Percentiles rank a stretch among this genome's conserved stretches.
These are phyloP conservation scores for Psilocybe tampanensis DNA, from an alignment of 768 basidiomycete genomes.

Conservation along the genomic window DNA sequence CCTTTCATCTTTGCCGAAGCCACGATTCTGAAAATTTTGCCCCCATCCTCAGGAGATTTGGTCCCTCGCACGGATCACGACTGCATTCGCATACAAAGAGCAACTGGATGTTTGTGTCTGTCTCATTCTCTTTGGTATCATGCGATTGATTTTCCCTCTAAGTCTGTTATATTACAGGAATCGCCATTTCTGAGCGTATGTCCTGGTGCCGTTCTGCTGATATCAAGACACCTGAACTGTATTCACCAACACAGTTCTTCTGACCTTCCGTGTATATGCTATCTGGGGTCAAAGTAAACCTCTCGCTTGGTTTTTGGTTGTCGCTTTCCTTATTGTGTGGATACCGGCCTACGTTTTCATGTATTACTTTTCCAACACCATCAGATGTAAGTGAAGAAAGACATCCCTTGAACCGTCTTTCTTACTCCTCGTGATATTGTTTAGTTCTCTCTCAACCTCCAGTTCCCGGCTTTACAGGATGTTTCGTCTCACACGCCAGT, in stretches of 20 bases:
- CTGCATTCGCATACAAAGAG: background rate
- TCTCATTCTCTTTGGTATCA: background rate
- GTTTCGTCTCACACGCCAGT: conserved; percentile 7
- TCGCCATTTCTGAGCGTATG: conserved; percentile 11
- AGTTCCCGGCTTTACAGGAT: conserved; percentile 7
- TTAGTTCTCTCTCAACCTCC: background rate
- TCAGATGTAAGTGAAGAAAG: conserved; percentile 5
- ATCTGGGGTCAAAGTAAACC: conserved; percentile 8
- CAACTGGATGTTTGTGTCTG: conserved; percentile 10
- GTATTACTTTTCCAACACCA: conserved; percentile 3
- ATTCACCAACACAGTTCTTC: conserved; percentile 5
- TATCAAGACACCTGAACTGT: background rate
- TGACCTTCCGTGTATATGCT: conserved; percentile 13
- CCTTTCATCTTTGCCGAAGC: too few species aligned
- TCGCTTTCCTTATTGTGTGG: background rate
- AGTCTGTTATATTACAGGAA: conserved; percentile 12
- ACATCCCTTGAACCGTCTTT: too few species aligned
- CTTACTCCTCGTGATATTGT: background rate
- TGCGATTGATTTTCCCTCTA: background rate
- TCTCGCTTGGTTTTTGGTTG: background rate
- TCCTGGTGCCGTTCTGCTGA: background rate
- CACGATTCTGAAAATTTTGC: too few species aligned
- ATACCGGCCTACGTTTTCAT: conserved; percentile 3
- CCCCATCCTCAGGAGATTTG: conserved; percentile 3
- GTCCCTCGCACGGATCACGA: conserved; percentile 1